phyloP scores from a whole-genome alignment of 1,284 basidiomycete species.

The Boletus semigastroideus region DNA sequence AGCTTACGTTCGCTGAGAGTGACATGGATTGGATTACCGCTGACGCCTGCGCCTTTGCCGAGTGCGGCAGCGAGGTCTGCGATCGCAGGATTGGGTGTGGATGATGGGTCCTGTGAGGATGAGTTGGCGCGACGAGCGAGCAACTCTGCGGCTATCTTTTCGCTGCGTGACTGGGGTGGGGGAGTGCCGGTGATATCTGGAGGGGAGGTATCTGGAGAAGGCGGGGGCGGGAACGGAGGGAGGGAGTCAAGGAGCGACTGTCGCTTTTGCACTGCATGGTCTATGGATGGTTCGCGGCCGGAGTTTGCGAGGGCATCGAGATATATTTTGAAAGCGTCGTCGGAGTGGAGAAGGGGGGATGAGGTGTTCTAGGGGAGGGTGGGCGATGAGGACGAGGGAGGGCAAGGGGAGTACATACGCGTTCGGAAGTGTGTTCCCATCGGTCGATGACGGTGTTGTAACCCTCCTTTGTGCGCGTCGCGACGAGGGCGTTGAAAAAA shows the following conservation, averaged over 20 bases:
- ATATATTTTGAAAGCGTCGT: conserved; percentile 71
- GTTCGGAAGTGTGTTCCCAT: conserved; percentile 81
- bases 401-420: conserved; percentile 48
- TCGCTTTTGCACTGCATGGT: conserved; percentile 61
- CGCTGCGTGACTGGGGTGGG: conserved; percentile 37
- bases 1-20: conserved; percentile 75
- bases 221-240: conserved; percentile 20
- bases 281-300: conserved; percentile 56
- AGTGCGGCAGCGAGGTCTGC: conserved; percentile 43
- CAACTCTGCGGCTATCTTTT: conserved; percentile 59
- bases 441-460: conserved; percentile 70
- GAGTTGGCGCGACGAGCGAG: conserved; percentile 39
- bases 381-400: background rate
- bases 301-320: conserved; percentile 64
- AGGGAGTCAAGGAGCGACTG: conserved; percentile 57
- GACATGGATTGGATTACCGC: conserved; percentile 69
- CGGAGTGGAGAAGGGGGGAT: conserved; percentile 66
- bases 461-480: conserved; percentile 62
- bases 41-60: conserved; percentile 42
- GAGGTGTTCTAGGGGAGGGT: conserved; percentile 50
- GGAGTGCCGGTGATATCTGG: background rate
- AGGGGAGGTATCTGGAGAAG: conserved; percentile 20
- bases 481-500: conserved; percentile 64
- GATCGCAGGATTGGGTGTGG: conserved; percentile 37
- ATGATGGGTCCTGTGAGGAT: conserved; percentile 17